These are phyloP conservation scores for Fonsecaea multimorphosa DNA, from an alignment of 2,329 filamentous ascomycete species.

Conservation along the genomic window DNA sequence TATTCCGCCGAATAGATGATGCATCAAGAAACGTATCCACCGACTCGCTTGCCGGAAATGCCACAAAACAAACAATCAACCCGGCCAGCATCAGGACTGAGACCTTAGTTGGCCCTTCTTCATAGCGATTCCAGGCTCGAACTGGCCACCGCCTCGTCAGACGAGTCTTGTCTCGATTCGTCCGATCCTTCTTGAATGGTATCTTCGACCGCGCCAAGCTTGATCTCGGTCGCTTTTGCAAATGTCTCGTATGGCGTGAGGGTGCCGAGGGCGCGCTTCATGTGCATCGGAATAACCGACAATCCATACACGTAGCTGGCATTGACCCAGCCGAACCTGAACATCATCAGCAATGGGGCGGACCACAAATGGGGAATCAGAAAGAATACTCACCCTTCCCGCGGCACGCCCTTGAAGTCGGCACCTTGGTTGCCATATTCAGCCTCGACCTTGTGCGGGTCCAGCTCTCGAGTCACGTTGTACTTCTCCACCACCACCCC, in stretches of 20 bases:
- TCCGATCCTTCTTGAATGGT: slow-evolving; percentile 37
- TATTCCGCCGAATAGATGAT: slow-evolving; percentile 11
- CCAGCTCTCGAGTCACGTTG: slow-evolving; percentile 86
- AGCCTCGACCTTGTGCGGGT: slow-evolving; percentile 91
- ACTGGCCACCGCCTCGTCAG: slow-evolving; percentile 25
- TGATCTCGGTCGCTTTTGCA: slow-evolving; percentile 64
- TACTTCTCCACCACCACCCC: slow-evolving; percentile 99
- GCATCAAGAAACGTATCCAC: slow-evolving; percentile 4
- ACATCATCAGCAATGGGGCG: slow-evolving; percentile 12
- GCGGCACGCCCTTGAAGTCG: slow-evolving; percentile 93
- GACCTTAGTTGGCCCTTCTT: neutral
- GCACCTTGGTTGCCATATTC: slow-evolving; percentile 97
- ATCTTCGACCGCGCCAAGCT: slow-evolving; percentile 32
- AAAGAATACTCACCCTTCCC: slow-evolving; percentile 78
- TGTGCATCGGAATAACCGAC: slow-evolving; percentile 84
- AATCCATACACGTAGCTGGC: slow-evolving; percentile 95
- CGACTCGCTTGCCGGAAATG: neutral
- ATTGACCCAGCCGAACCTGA: slow-evolving; percentile 97
- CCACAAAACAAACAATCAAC: neutral
- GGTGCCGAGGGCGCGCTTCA: slow-evolving; percentile 84
- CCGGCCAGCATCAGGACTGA: neutral
- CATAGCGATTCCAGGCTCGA: slow-evolving; percentile 23
- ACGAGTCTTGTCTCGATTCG: slow-evolving; percentile 31
- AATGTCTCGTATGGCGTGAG: slow-evolving; percentile 87
- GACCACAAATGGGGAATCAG: neutral